These are phyloP conservation scores for Fusarium kyushuense DNA, from an alignment of 2,329 filamentous ascomycete species.

Conservation along the genomic window DNA sequence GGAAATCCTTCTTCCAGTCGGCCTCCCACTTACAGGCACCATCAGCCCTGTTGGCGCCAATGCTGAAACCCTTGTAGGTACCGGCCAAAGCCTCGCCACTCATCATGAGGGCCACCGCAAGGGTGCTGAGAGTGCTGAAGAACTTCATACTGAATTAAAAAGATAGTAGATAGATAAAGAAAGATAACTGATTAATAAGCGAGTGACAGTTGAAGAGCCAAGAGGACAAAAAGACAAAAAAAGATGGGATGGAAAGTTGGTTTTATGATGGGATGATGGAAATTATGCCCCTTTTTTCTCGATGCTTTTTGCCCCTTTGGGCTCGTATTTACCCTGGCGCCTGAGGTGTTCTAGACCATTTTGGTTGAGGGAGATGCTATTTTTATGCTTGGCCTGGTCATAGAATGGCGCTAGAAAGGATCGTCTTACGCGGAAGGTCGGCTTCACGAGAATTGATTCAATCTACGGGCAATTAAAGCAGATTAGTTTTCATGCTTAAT, in stretches of 20 bases:
- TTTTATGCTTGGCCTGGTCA: constrained; percentile 1
- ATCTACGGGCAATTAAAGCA: constrained; percentile 2
- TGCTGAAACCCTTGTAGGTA: constrained; percentile 44
- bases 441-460: background rate
- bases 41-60: constrained; percentile 42
- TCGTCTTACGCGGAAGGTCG: background rate
- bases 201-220: constrained; percentile 6
- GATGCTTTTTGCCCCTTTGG: background rate
- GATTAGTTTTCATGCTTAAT: constrained; percentile 13
- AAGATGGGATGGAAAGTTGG: background rate
- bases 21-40: constrained; percentile 41
- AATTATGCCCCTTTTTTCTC: constrained; percentile 28
- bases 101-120: constrained; percentile 37
- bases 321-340: constrained; percentile 22
- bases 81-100: constrained; percentile 41
- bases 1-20: constrained; percentile 46
- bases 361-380: constrained; percentile 18
- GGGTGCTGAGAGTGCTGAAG: constrained; percentile 29
- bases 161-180: no score
- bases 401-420: constrained; percentile 2
- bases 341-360: constrained; percentile 19
- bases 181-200: constrained; percentile 21
- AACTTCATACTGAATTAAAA: constrained; percentile 37
- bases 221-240: constrained; percentile 2
- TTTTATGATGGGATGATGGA: constrained; percentile 21